Conservation (phyloP, 2,329 filamentous ascomycete genomes). For the Penicillium sp. region DNA sequence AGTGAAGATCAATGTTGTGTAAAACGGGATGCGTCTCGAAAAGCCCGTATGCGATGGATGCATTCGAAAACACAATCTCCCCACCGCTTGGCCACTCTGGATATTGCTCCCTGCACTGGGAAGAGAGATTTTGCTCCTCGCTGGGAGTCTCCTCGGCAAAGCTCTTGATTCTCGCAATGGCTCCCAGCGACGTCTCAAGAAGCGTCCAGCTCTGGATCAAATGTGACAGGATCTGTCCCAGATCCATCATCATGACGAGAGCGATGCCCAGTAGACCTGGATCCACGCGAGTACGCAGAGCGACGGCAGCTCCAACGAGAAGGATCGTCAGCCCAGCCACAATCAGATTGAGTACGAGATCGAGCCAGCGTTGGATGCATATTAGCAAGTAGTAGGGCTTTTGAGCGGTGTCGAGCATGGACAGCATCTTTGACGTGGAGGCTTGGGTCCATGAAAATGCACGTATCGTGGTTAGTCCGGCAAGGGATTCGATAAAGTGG, state of each 20-base stretch:
- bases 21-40: constrained; percentile 21
- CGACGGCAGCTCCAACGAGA: constrained; percentile 45
- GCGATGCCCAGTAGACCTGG: constrained; percentile 48
- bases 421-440: constrained; percentile 4
- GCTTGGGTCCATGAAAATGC: constrained; percentile 14
- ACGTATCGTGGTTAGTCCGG: constrained; percentile 16
- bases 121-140: constrained; percentile 11
- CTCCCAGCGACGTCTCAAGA: constrained; percentile 56
- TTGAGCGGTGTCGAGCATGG: constrained; percentile 43
- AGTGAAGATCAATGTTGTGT: constrained; percentile 24
- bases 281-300: constrained; percentile 33
- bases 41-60: constrained; percentile 17
- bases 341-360: constrained; percentile 45
- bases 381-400: constrained; percentile 47
- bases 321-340: constrained; percentile 43
- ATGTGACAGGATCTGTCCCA: constrained; percentile 45
- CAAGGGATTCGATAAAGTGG: constrained; percentile 19
- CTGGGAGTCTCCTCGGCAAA: constrained; percentile 42
- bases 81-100: constrained; percentile 25
- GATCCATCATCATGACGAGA: constrained; percentile 47
- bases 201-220: constrained; percentile 52
- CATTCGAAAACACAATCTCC: constrained; percentile 18
- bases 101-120: not conserved
- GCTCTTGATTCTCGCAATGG: constrained; percentile 53
- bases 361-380: constrained; percentile 48